These are phyloP conservation scores for Blastobotrys attinorum DNA, from an alignment of 805 yeast species.

Conservation along the genomic window DNA sequence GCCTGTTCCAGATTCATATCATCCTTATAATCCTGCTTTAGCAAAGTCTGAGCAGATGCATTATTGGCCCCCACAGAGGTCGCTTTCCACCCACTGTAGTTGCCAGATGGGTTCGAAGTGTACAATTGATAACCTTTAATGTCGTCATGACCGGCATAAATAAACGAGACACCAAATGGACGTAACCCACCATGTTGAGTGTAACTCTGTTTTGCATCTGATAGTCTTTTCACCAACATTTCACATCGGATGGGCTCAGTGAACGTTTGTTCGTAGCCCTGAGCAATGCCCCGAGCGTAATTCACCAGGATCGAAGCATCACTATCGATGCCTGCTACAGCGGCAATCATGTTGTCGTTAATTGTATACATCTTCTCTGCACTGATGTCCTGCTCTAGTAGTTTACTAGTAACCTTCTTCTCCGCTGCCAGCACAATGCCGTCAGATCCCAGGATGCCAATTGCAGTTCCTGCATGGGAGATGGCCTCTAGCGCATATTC, in stretches of 20 bases:
- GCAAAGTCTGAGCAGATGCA: conserved; percentile 88
- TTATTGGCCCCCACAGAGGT: conserved; percentile 95
- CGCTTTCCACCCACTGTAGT: conserved; percentile 98
- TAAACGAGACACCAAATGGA: conserved; percentile 95
- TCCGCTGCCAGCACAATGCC: conserved; percentile 97
- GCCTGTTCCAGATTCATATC: conserved; percentile 62
- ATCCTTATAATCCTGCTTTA: conserved; percentile 91
- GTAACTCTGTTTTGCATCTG: conserved; percentile 95
- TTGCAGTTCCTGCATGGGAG: conserved; percentile 75
- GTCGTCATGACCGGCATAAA: conserved; percentile 93
- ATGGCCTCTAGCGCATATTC: conserved; percentile 94
- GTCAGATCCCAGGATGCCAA: conserved; percentile 66
- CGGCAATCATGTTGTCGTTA: conserved; percentile 77
- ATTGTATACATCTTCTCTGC: conserved; percentile 87
- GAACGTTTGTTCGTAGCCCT: conserved; percentile 74
- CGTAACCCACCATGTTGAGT: conserved; percentile 98
- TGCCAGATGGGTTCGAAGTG: conserved; percentile 96
- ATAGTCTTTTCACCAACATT: conserved; percentile 74
- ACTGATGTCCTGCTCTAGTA: conserved; percentile 86
- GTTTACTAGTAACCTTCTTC: conserved; percentile 85
- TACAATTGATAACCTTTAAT: conserved; percentile 83
- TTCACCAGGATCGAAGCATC: conserved; percentile 90
- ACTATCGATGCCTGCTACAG: conserved; percentile 97
- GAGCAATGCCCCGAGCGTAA: conserved; percentile 79
- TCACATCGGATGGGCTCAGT: conserved; percentile 94